Conservation (phyloP, 1,284 basidiomycete genomes). For the Trametes sp. region DNA sequence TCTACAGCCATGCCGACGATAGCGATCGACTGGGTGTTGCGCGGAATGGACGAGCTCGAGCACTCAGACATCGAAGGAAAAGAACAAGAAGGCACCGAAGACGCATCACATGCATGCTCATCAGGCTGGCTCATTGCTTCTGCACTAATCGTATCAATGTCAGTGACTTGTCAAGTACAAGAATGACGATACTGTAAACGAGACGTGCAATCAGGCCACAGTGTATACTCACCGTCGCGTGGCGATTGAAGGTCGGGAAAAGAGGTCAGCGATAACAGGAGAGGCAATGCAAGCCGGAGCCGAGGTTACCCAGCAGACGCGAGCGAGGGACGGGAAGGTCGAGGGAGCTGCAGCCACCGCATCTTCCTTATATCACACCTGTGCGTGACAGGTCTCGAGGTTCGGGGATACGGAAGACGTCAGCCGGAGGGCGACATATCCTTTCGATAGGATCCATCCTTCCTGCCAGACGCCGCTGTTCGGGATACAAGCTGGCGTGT, state of each 20-base stretch:
- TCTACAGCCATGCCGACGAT: slow-evolving; percentile 76
- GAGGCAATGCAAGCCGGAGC: too few species aligned
- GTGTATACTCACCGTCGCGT: too few species aligned
- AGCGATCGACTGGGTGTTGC: slow-evolving; percentile 42
- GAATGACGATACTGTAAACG: too few species aligned
- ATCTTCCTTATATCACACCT: background rate
- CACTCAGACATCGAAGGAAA: background rate
- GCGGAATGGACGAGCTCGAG: background rate
- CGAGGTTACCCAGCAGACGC: background rate
- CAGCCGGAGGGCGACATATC: background rate
- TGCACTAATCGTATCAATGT: background rate
- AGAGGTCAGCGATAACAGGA: too few species aligned
- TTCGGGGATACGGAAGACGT: slow-evolving; percentile 1
- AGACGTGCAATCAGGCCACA: too few species aligned
- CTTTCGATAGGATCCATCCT: background rate
- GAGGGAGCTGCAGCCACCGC: background rate
- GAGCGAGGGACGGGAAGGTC: background rate
- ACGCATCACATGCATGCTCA: background rate
- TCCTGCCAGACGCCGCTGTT: background rate
- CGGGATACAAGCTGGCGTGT: background rate
- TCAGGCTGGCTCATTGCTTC: background rate
- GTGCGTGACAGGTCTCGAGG: background rate
- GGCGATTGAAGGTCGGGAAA: too few species aligned
- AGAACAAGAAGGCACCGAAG: background rate
- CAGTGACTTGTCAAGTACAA: too few species aligned